Evolutionary conservation across 768 basidiomycete genomes (phyloP), one percentile per base, ranked within the genome.

Genomic region (Gloeophyllum trabeum): DNA sequence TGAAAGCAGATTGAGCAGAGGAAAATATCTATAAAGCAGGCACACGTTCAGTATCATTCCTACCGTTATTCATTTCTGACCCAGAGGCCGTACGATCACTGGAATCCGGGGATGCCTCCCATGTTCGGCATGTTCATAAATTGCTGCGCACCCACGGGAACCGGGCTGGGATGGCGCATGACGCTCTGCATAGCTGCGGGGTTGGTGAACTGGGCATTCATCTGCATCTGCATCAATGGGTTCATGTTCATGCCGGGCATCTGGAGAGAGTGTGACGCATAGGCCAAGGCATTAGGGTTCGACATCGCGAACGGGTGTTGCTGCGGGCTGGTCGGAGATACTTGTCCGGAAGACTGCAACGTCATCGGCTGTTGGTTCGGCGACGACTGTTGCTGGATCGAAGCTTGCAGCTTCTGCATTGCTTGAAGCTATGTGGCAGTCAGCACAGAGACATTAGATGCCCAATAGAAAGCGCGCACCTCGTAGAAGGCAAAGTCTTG

Each of bases 401-500:
- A 56, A 7, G 50, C 36, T 41, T 65, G 64, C 1, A 73, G 61
- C 60, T 87, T 90, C 59, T 91, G 87, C 66, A 88, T 77, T 12
- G 88, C 73, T 65, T 90, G 87, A n/a, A 90, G 63, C 84, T 90
- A 50, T 19, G 35, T 19, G 20, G 40, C 40, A 20, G 39, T 6
- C 35, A 45, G 39, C 42, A 42, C n/a, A 43, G 32, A 24, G 0
- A 16, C 7, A 18, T 16, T 19, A 42, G 5, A 23, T 21, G 21
- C 37, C 6, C 28, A 30, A n/a, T 24, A 34, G 3, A 21, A 26
- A 39, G 16, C 6, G 52, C 70, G 23, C 50, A 90, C 88, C 71
- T 91, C 88, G 51, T 91, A 91, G 60, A 84, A 91, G 12, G 85
- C 87, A 54, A 89, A 90, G 60, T 96, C 93, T 57, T 97, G 92